Conservation (phyloP, 805 yeast species). For the Spathaspora passalidarum region DNA sequence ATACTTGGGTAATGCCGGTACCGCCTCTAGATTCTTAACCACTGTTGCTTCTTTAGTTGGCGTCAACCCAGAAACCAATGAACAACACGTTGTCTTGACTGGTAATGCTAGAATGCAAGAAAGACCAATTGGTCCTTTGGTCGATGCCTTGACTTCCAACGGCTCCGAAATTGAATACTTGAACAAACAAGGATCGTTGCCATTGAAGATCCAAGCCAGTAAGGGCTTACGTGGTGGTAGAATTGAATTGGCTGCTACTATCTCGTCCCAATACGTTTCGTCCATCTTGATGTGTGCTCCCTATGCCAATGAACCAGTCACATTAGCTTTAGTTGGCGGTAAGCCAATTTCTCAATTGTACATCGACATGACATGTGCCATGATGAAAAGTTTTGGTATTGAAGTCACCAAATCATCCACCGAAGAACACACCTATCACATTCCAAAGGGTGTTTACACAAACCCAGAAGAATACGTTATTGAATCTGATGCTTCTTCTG, state of each 20-base stretch:
- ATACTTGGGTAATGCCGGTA: constrained; percentile 96
- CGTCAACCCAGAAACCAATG: constrained; percentile 23
- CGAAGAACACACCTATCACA: constrained; percentile 82
- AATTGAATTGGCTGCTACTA: constrained; percentile 91
- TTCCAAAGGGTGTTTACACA: constrained; percentile 77
- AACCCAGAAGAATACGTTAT: constrained; percentile 85
- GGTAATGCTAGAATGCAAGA: constrained; percentile 98
- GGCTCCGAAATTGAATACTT: constrained; percentile 75
- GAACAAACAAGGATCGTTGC: constrained; percentile 79
- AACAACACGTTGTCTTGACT: constrained; percentile 62
- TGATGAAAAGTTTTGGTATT: constrained; percentile 92
- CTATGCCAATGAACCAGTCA: constrained; percentile 84
- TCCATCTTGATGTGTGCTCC: constrained; percentile 98
- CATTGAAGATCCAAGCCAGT: constrained; percentile 69
- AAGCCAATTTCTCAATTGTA: constrained; percentile 94
- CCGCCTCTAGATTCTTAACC: constrained; percentile 93
- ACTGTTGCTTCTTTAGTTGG: constrained; percentile 86
- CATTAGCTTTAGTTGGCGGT: constrained; percentile 88
- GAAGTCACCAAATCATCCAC: constrained; percentile 64
- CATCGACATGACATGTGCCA: constrained; percentile 93
- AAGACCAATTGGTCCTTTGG: constrained; percentile 94
- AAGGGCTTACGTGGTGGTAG: constrained; percentile 81
- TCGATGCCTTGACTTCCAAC: constrained; percentile 80
- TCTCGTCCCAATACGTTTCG: constrained; percentile 96
- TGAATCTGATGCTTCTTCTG: constrained; percentile 97